Base-by-base conservation (phyloP, 805 yeast species). In the Schwanniomyces polymorphus region DNA sequence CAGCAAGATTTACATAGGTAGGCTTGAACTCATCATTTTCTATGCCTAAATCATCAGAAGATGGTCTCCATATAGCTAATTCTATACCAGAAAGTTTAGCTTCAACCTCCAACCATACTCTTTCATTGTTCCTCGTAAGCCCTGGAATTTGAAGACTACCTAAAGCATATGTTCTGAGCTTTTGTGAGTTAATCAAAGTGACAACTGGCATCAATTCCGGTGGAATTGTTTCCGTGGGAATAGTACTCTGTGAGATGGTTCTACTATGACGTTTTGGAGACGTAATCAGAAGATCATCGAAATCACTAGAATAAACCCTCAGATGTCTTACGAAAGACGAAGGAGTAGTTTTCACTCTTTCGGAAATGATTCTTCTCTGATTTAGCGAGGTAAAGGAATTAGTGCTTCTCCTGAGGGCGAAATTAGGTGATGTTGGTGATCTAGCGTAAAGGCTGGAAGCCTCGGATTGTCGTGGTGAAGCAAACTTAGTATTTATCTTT, bases 161-260 rank as follows among this genome's bases (percentile, higher is more conserved):
- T 44, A 75, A 79, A 39, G 70, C 74, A 62, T 89, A 88, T 7
- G 80, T 72, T 41, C 96, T 74, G 21, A 81, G 75, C 51, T 81
- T 81, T 59, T 89, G 96, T 16, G 91, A 83, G 40, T 80, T 79
- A 46, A 87, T 72, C 53, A 89, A 72, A 17, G 88, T 84, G 33
- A 88, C 78, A 9, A 87, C 76, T 0, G 96, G 95, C 12, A 81
- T 65, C 59, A 89, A 72, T 59, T 88, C 92, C 12, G 80, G 80
- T 0, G 91, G 87, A 29, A 71, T 57, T 27, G 55, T 57, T 25
- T 63, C 64, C 43, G 56, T 56, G 42, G 63, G 53, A 27, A 46
- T 29, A 41, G 47, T 55, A 38, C 53, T 56, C 39, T 58, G 63
- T 11, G 47, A 38, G 7, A 61, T 40, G 26, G 49, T 49, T 6